Evolutionary conservation across 2,329 filamentous ascomycete genomes (phyloP).

Genomic region (Diaporthe australafricana): DNA sequence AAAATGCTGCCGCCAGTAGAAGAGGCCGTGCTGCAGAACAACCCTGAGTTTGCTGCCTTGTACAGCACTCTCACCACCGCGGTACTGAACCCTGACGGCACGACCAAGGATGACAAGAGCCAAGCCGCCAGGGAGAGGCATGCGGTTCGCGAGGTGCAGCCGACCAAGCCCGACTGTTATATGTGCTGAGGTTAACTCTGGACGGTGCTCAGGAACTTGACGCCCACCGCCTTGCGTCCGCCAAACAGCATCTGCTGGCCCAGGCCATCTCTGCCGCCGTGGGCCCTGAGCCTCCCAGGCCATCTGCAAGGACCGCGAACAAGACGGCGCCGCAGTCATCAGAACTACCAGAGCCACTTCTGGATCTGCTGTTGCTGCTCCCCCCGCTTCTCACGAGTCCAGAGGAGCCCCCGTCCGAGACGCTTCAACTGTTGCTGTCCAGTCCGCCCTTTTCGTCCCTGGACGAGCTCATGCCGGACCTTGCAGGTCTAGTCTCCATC

Average conservation of each 20-base stretch:
- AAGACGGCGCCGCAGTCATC: conserved; percentile 37
- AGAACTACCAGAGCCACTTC: conserved; percentile 55
- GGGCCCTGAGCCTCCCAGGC: conserved; percentile 41
- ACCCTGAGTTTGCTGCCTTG: conserved; percentile 70
- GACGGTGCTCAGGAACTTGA: conserved; percentile 57
- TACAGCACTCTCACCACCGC: conserved; percentile 65
- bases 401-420: conserved; percentile 49
- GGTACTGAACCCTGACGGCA: conserved; percentile 68
- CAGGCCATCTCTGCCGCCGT: conserved; percentile 61
- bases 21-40: conserved; percentile 62
- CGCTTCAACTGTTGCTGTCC: conserved; percentile 58
- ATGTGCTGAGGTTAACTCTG: not conserved
- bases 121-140: conserved; percentile 60
- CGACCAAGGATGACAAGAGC: conserved; percentile 62
- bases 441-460: conserved; percentile 62
- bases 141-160: conserved; percentile 59
- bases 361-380: conserved; percentile 67
- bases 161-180: conserved; percentile 30
- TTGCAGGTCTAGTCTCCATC: conserved; percentile 60
- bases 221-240: conserved; percentile 58
- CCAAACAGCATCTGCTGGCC: conserved; percentile 63
- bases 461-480: conserved; percentile 57
- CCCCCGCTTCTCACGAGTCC: conserved; percentile 59
- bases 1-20: conserved; percentile 71
- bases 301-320: conserved; percentile 38